Conservation (phyloP, 2,329 filamentous ascomycete species). For the Penicillium glabrum region DNA sequence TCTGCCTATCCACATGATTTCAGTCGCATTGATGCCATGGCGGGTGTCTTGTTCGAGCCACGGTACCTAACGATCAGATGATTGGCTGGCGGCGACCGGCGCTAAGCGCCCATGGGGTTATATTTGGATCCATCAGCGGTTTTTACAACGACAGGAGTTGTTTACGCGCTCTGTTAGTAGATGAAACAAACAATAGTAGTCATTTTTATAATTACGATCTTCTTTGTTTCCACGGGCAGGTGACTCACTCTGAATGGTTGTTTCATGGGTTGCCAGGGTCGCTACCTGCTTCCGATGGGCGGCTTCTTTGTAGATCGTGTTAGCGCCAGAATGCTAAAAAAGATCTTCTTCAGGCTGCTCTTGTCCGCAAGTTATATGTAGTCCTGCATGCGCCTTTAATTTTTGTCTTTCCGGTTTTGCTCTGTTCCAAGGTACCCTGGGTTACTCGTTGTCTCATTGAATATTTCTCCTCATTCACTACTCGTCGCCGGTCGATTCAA, state of each 20-base stretch:
- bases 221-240: conserved; percentile 13
- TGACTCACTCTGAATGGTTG: conserved; percentile 15
- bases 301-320: conserved; percentile 12
- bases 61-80: not conserved
- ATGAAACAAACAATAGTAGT: conserved; percentile 25
- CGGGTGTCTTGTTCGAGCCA: not conserved
- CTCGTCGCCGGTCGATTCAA: conserved; percentile 4
- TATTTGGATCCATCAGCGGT: conserved; percentile 25
- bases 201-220: conserved; percentile 16
- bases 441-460: not conserved
- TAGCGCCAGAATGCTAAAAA: conserved; percentile 14
- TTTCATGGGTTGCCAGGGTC: conserved; percentile 1
- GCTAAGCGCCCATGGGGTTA: conserved; percentile 31
- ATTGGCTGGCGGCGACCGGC: conserved; percentile 22
- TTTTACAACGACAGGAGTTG: conserved; percentile 17
- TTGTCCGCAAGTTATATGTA: not conserved
- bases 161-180: conserved; percentile 15
- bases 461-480: not conserved
- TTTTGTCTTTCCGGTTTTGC: not conserved
- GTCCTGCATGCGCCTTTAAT: conserved; percentile 3
- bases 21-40: too few species aligned
- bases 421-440: not conserved
- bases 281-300: conserved; percentile 8
- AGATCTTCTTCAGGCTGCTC: not conserved
- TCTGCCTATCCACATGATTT: not conserved